Evolutionary conservation across 352 stramenopile species (phyloP), one percentile per base, ranked within the genome.

Genomic region (Phytophthora vignae): DNA sequence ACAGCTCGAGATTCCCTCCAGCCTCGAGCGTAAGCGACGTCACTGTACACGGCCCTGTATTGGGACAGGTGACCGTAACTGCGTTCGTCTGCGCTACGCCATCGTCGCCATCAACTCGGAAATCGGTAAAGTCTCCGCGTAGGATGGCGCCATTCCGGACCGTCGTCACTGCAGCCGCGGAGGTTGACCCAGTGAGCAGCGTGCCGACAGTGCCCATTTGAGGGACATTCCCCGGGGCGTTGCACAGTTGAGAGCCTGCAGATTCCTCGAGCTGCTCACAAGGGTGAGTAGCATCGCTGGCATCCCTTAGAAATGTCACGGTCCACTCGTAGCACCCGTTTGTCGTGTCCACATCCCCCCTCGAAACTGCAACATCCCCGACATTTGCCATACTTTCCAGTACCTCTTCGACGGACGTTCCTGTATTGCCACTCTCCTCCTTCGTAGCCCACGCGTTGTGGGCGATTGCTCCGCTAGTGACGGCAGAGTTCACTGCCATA

Each of bases 321-420:
- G 87, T 98, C 97, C 97, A 99, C 9, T 89, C 89, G 71, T 99
- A 99, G 0, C 94, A 95, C 36, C 97, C 97, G 27, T 94, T 99
- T 1, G 78, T 59, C 7, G 27, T 44, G 67, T 99, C 89, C 11
- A 98, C 94, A 2, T 60, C 66, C 57, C 87, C 94, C 64, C 97
- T 79, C 8, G 87, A 93, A 3, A 99, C 96, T 11, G 74, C 73
- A 1, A 99, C 93, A 68, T 99, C 95, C 3, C 97, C 97, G 52
- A 99, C 68, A 67, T 99, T 99, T 6, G 73, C 40, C 84, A 99
- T 98, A 2, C 59, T 77, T 76, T 99, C 94, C 1, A 99, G 82
- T 58, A 98, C 98, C 71, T 99, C 96, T 77, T 99, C 93, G 4
- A 99, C 60, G 6, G 93, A 99, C 1, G 91, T 96, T 0, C 96